phyloP scores from a whole-genome alignment of 306 rosid genomes.

The Medicago arabica region DNA sequence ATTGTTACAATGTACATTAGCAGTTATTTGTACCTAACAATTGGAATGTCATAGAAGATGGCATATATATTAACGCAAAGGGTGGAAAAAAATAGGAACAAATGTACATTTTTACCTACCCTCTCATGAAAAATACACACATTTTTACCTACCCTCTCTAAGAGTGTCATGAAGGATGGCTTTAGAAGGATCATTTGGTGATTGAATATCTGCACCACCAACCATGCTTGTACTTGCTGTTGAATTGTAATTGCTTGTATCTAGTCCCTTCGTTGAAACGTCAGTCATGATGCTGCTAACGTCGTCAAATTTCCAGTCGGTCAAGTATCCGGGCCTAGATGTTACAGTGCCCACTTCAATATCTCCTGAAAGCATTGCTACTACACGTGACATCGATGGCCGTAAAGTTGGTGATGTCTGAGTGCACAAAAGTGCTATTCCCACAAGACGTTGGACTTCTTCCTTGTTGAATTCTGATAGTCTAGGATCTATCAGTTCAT shows the following conservation, averaged over 20 bases:
- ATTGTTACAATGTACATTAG: background rate
- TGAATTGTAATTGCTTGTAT: slow-evolving; percentile 42
- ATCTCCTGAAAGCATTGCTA: slow-evolving; percentile 79
- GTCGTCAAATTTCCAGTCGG: slow-evolving; percentile 72
- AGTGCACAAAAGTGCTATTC: slow-evolving; percentile 66
- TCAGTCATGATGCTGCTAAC: slow-evolving; percentile 33
- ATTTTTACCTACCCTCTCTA: slow-evolving; percentile 49
- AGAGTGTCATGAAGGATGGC: slow-evolving; percentile 39
- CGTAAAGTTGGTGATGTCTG: slow-evolving; percentile 64
- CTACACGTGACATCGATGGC: slow-evolving; percentile 76
- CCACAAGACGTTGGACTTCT: slow-evolving; percentile 56
- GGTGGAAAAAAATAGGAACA: background rate
- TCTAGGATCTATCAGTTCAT: slow-evolving; percentile 56
- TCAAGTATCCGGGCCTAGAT: slow-evolving; percentile 69
- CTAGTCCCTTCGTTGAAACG: slow-evolving; percentile 39
- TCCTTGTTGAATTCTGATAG: slow-evolving; percentile 51
- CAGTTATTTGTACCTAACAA: background rate
- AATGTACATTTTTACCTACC: background rate
- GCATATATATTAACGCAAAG: too few species aligned
- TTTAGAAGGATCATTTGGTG: slow-evolving; percentile 36
- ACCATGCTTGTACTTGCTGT: slow-evolving; percentile 44
- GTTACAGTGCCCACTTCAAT: slow-evolving; percentile 57
- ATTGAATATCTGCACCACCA: slow-evolving; percentile 35
- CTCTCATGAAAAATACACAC: background rate
- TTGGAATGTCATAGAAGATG: background rate